Conservation (phyloP, 345 rosid species). For the Linum trigynum region DNA sequence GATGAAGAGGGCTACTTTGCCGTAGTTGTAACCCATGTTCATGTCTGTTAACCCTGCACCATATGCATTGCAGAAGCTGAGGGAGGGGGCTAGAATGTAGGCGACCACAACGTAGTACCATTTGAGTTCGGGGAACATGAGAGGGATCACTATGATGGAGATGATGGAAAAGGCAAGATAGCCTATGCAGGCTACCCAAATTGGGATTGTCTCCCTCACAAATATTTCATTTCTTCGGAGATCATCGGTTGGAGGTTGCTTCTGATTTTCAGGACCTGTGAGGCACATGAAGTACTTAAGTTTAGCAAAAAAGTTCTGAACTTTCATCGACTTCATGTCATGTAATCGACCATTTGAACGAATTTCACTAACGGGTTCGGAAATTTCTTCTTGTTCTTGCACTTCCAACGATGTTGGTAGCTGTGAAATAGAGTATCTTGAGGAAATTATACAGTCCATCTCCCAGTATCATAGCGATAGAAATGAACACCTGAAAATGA, state of each 20-base stretch:
- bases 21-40: constrained; percentile 1
- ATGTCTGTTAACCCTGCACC: constrained; percentile 1
- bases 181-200: constrained; percentile 3
- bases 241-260: neutral
- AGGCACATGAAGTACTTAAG: neutral
- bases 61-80: constrained; percentile 3
- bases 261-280: neutral
- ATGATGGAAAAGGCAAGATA: neutral
- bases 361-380: neutral
- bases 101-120: constrained; percentile 3
- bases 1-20: neutral
- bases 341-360: neutral
- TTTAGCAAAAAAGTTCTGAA: neutral
- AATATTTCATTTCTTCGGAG: constrained; percentile 1
- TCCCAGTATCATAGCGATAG: constrained; percentile 2
- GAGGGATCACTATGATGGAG: neutral
- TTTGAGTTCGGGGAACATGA: constrained; percentile 5
- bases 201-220: neutral
- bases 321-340: neutral
- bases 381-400: neutral
- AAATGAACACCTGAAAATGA: neutral
- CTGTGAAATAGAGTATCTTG: constrained; percentile 3
- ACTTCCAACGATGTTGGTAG: neutral
- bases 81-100: neutral
- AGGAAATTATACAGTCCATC: constrained; percentile 5